Evolutionary conservation across 2,329 filamentous ascomycete species (phyloP).

Genomic region (Lachnellula subtilissima): DNA sequence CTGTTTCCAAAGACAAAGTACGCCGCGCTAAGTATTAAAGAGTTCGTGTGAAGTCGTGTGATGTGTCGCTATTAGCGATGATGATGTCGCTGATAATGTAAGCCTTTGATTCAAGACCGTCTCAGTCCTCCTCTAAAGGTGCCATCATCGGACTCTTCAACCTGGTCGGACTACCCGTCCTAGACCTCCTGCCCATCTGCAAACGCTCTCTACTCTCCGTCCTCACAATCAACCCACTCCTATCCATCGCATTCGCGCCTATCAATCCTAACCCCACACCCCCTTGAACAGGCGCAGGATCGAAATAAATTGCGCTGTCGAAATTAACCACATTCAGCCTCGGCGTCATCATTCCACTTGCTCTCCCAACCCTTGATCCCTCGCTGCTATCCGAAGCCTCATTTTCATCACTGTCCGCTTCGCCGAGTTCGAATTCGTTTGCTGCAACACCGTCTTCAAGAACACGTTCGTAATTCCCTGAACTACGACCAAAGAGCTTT

Average conservation of each 20-base stretch:
- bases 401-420: constrained; percentile 50
- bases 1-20: too few relatives aligned
- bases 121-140: constrained; percentile 39
- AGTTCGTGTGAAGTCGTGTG: too few relatives aligned
- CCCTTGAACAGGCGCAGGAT: constrained; percentile 14
- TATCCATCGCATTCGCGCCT: constrained; percentile 42
- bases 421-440: constrained; percentile 72
- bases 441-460: constrained; percentile 70
- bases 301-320: constrained; percentile 34
- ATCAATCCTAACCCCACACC: constrained; percentile 24
- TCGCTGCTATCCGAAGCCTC: constrained; percentile 62
- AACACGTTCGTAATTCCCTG: constrained; percentile 71
- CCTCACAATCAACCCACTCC: constrained; percentile 70
- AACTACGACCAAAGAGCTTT: constrained; percentile 60
- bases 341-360: constrained; percentile 65
- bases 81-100: too few relatives aligned
- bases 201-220: constrained; percentile 80
- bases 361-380: constrained; percentile 49
- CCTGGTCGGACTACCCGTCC: constrained; percentile 43
- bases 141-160: constrained; percentile 54
- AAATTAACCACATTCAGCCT: constrained; percentile 51
- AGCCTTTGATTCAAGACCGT: too few relatives aligned
- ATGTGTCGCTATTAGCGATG: too few relatives aligned
- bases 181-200: constrained; percentile 47
- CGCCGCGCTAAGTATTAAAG: too few relatives aligned